Base-by-base conservation (phyloP, 2,329 filamentous ascomycete genomes). In the Elsinoe australis region DNA sequence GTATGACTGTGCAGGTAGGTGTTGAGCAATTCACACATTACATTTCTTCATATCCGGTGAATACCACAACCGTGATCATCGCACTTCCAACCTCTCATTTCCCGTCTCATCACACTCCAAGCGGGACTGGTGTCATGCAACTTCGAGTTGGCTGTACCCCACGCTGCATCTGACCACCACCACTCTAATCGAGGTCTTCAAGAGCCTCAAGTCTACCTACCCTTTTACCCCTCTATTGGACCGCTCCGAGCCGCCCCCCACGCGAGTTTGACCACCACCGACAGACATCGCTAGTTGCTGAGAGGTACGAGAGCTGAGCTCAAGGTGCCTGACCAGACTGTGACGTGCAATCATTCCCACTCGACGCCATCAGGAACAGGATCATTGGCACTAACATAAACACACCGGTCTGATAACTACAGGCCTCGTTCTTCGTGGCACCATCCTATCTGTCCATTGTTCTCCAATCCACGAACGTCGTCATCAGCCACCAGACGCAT, bases 111-210 rank as follows among this genome's bases (percentile, higher is more conserved):
- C n/a, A n/a, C n/a, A n/a, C 17, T 26, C 15, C 6, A n/a, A 12
- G 36, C 18, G 8, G 21, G 36, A 28, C 36, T 41, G 21, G 14
- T 26, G 19, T 14, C 14, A 41, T 18, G 39, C 39, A 44, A 17
- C 21, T 44, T 24, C 54, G 63, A 55, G 46, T 33, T 21, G 26
- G 50, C 46, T 26, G 21, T 49, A 58, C 55, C 55, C 58, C 58
- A 58, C 58, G 55, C 58, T 58, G 56, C 58, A 56, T 53, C 52
- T 58, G 54, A 58, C 56, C 51, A 42, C 26, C 31, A 51, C 49
- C 48, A 29, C 26, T 29, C n/a, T n/a, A n/a, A n/a, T n/a, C n/a
- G n/a, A n/a, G n/a, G 10, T 14, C 35, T n/a, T 22, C 17, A n/a
- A n/a, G 35, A 39, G 35, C 35, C 35, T 39, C 35, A 39, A 8